Conservation (phyloP, 106 monocot species). For the Alisma plantagoaquatica region DNA sequence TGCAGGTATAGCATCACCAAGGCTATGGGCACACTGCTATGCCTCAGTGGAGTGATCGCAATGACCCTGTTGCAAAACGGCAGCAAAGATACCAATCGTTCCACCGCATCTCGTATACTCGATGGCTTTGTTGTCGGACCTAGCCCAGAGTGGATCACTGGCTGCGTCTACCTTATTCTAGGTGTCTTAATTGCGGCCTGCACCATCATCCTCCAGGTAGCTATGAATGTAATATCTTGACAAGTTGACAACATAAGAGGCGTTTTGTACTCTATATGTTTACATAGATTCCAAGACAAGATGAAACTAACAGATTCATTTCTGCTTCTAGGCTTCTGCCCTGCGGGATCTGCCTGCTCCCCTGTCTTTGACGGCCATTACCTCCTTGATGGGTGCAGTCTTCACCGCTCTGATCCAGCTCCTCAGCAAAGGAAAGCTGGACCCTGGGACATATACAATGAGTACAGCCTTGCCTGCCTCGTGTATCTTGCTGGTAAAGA, state of each 20-base stretch:
- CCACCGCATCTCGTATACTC: background rate
- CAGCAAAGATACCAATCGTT: background rate
- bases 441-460: constrained; percentile 23
- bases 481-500: constrained; percentile 43
- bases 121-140: too few relatives aligned
- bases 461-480: constrained; percentile 5
- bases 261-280: too few relatives aligned
- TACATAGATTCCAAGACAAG: too few relatives aligned
- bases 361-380: constrained; percentile 32
- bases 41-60: constrained; percentile 40
- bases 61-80: constrained; percentile 62
- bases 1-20: constrained; percentile 58
- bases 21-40: constrained; percentile 52
- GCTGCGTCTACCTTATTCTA: constrained; percentile 35
- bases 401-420: constrained; percentile 33
- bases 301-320: too few relatives aligned
- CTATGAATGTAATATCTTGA: too few relatives aligned
- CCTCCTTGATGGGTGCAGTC: constrained; percentile 34
- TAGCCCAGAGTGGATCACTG: constrained; percentile 31
- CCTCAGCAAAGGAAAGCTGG: constrained; percentile 31
- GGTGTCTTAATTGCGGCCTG: constrained; percentile 46
- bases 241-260: too few relatives aligned
- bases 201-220: constrained; percentile 61
- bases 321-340: constrained; percentile 60
- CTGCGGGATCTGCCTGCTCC: constrained; percentile 56